A percentile compares a stretch with the other conserved stretches of the same genome.
Conservation (phyloP, 257 asterid species). For the Lantana camara region DNA sequence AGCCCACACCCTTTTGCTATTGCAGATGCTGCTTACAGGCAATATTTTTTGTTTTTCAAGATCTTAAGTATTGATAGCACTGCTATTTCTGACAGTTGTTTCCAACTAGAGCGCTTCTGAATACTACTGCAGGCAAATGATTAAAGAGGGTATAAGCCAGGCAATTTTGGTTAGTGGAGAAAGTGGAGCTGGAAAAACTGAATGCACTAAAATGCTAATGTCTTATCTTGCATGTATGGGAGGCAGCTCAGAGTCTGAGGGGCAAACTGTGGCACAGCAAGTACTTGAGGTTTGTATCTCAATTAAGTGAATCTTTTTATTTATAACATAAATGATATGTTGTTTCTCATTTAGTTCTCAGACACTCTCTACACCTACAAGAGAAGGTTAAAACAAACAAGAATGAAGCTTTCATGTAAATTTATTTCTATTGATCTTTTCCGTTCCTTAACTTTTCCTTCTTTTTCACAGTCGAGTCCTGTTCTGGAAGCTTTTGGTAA, state of each 20-base stretch:
- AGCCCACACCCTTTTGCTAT: constrained; percentile 90
- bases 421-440: constrained; percentile 17
- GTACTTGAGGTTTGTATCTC: constrained; percentile 78
- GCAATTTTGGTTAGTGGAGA: constrained; percentile 95
- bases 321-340: not conserved
- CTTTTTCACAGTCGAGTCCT: constrained; percentile 78
- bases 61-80: constrained; percentile 5
- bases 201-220: constrained; percentile 88
- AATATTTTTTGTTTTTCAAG: constrained; percentile 22
- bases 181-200: constrained; percentile 98
- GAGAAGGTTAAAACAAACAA: not conserved
- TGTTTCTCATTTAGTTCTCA: not conserved
- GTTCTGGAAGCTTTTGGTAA: constrained; percentile 95
- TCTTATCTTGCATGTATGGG: constrained; percentile 91
- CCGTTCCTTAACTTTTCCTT: not conserved
- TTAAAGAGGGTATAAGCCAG: constrained; percentile 72
- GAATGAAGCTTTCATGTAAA: constrained; percentile 3
- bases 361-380: not conserved
- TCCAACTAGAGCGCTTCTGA: constrained; percentile 19
- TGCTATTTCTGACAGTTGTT: constrained; percentile 19
- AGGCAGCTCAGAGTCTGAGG: constrained; percentile 64
- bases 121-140: constrained; percentile 68
- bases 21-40: constrained; percentile 93
- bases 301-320: not conserved
- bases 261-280: constrained; percentile 81